phyloP scores from a whole-genome alignment of 805 yeast species.

The Suhomyces kilbournensis region DNA sequence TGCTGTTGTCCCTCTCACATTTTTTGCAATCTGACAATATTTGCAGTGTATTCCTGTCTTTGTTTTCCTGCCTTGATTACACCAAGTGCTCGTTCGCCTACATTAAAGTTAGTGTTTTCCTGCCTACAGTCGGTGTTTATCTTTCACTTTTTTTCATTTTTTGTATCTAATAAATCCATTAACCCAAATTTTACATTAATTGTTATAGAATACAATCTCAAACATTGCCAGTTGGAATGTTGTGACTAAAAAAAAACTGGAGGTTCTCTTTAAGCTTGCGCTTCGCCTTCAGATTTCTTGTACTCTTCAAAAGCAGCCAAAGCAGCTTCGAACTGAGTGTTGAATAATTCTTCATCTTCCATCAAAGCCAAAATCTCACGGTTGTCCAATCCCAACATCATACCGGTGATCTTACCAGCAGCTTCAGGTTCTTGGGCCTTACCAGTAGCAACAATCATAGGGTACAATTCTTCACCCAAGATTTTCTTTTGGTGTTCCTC shows the following conservation, averaged over 20 bases:
- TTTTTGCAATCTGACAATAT: too few species aligned
- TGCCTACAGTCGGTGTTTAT: background rate
- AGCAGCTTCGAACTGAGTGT: slow-evolving; percentile 91
- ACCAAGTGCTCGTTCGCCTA: too few species aligned
- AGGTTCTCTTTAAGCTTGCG: slow-evolving; percentile 14
- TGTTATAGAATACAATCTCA: slow-evolving; percentile 19
- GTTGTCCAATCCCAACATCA: slow-evolving; percentile 94
- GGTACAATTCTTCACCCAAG: slow-evolving; percentile 96
- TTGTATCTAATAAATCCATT: slow-evolving; percentile 22
- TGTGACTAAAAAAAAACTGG: background rate
- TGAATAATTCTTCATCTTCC: slow-evolving; percentile 86
- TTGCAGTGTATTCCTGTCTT: too few species aligned
- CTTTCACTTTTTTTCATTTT: slow-evolving; percentile 19
- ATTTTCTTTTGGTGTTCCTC: slow-evolving; percentile 95
- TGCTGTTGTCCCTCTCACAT: background rate
- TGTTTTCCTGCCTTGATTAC: too few species aligned
- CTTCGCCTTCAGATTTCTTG: slow-evolving; percentile 49
- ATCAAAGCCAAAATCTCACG: slow-evolving; percentile 83
- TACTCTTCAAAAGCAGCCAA: slow-evolving; percentile 89
- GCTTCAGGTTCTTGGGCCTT: slow-evolving; percentile 89
- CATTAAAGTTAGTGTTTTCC: too few species aligned
- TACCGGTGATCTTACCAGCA: slow-evolving; percentile 98
- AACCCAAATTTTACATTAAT: slow-evolving; percentile 19
- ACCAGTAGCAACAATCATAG: slow-evolving; percentile 82
- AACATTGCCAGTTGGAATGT: background rate